These are phyloP conservation scores for Poa annua DNA, from an alignment of 176 grass and related monocot genomes.

Conservation along the genomic window DNA sequence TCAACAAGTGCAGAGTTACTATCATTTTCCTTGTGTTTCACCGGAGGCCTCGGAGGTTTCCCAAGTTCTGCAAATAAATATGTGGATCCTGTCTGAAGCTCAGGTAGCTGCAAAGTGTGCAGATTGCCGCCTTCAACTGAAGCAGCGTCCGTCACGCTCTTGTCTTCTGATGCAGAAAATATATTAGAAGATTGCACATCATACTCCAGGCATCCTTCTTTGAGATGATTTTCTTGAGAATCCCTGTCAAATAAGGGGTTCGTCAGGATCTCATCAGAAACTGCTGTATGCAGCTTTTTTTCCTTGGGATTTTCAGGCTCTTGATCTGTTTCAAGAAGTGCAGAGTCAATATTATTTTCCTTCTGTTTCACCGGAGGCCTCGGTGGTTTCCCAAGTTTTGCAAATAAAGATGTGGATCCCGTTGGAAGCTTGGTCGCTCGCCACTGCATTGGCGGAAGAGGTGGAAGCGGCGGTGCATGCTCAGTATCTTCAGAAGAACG, in stretches of 20 bases:
- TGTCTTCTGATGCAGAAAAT: slow-evolving; percentile 32
- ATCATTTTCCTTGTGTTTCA: slow-evolving; percentile 26
- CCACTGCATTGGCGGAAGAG: slow-evolving; percentile 74
- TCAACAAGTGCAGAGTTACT: slow-evolving; percentile 27
- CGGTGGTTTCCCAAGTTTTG: slow-evolving; percentile 55
- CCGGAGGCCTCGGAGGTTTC: slow-evolving; percentile 59
- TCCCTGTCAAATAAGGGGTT: slow-evolving; percentile 31
- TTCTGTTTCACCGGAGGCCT: slow-evolving; percentile 49
- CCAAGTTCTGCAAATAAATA: slow-evolving; percentile 51
- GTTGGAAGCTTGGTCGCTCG: slow-evolving; percentile 54
- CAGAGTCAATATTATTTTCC: slow-evolving; percentile 30
- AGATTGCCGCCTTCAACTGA: slow-evolving; percentile 40
- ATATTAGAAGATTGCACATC: slow-evolving; percentile 31
- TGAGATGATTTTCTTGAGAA: slow-evolving; percentile 25
- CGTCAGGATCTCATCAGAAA: slow-evolving; percentile 28
- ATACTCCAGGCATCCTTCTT: slow-evolving; percentile 33
- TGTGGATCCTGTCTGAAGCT: slow-evolving; percentile 49
- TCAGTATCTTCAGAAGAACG: slow-evolving; percentile 46
- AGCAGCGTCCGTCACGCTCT: background rate
- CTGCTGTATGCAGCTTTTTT: background rate
- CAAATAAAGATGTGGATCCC: slow-evolving; percentile 47
- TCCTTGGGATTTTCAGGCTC: slow-evolving; percentile 37
- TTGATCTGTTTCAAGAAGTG: slow-evolving; percentile 21
- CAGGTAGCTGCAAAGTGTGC: slow-evolving; percentile 13
- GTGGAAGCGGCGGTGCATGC: slow-evolving; percentile 52